Conservation (phyloP, 768 basidiomycete species). For the Naganishia vaughanmartiniae region DNA sequence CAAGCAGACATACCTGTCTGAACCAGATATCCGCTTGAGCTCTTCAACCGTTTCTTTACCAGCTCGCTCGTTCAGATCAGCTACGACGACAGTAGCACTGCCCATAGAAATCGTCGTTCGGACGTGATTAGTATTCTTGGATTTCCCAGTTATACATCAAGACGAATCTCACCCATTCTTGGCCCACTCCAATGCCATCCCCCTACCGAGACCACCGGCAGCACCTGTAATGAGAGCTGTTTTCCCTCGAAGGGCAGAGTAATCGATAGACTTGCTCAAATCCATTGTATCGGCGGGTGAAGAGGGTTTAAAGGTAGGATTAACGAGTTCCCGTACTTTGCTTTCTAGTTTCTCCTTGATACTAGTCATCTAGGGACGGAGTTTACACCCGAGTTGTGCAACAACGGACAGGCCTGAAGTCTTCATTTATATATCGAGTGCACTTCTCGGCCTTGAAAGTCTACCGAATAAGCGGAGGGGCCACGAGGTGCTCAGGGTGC, state of each 20-base stretch:
- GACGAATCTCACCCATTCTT: constrained; percentile 26
- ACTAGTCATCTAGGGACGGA: not conserved
- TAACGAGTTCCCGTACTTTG: constrained; percentile 7
- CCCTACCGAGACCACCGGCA: constrained; percentile 27
- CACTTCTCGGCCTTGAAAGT: not conserved
- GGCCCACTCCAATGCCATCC: constrained; percentile 30
- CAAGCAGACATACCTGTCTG: constrained; percentile 11
- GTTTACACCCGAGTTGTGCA: not conserved
- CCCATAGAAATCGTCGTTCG: not conserved
- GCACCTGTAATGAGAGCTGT: constrained; percentile 30
- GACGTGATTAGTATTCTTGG: not conserved
- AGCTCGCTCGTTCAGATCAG: constrained; percentile 29
- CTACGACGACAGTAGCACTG: constrained; percentile 28
- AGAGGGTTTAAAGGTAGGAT: not conserved
- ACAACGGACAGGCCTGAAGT: not conserved
- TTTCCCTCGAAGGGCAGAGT: constrained; percentile 25
- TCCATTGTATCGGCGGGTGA: constrained; percentile 20
- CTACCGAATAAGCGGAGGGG: constrained; percentile 21
- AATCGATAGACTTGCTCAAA: constrained; percentile 25
- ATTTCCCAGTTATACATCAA: not conserved
- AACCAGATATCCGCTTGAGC: constrained; percentile 22
- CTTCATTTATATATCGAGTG: constrained; percentile 5
- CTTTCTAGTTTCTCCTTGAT: not conserved
- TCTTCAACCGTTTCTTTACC: constrained; percentile 26
- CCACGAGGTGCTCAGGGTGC: not conserved